A percentile compares a stretch with the other conserved stretches of the same genome.
Conservation (phyloP, 208 protist genomes). For the Trypanosoma boissoni region DNA sequence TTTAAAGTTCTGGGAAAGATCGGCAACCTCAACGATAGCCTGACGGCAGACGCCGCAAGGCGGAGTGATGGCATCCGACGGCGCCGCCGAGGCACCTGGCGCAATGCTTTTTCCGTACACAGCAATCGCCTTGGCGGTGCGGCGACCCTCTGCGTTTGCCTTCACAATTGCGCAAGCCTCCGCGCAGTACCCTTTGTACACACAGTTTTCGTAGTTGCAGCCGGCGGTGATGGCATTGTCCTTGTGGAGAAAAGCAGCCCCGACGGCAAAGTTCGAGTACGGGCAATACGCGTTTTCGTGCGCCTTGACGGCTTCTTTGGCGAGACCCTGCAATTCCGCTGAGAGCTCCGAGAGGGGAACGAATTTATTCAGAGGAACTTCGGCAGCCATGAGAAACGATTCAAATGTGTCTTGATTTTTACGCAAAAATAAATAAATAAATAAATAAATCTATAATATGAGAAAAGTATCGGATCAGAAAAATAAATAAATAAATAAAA, state of each 20-base stretch:
- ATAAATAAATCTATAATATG: too few relatives aligned
- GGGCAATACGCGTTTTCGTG: conserved; percentile 57
- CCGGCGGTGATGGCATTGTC: conserved; percentile 60
- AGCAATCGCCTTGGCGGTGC: conserved; percentile 67
- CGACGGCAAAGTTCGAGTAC: conserved; percentile 81
- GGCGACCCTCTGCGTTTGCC: conserved; percentile 64
- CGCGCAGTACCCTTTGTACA: conserved; percentile 71
- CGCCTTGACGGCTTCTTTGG: conserved; percentile 48
- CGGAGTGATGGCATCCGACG: conserved; percentile 42
- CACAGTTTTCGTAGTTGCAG: conserved; percentile 89
- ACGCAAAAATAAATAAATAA: too few relatives aligned
- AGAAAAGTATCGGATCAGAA: too few relatives aligned
- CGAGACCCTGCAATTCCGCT: conserved; percentile 35
- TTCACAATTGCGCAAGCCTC: conserved; percentile 84
- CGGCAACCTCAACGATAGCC: conserved; percentile 72
- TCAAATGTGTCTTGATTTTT: too few relatives aligned
- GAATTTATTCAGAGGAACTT: conserved; percentile 38
- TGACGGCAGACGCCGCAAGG: conserved; percentile 88
- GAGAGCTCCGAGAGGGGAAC: conserved; percentile 37
- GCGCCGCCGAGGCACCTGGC: conserved; percentile 17
- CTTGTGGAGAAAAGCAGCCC: conserved; percentile 70
- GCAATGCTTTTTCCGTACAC: conserved; percentile 56
- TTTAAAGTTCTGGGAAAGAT: conserved; percentile 66
- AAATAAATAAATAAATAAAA: too few relatives aligned
- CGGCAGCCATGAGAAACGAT: too few relatives aligned